phyloP scores from a whole-genome alignment of 495 filamentous ascomycete genomes.

The Xylaria acuta region DNA sequence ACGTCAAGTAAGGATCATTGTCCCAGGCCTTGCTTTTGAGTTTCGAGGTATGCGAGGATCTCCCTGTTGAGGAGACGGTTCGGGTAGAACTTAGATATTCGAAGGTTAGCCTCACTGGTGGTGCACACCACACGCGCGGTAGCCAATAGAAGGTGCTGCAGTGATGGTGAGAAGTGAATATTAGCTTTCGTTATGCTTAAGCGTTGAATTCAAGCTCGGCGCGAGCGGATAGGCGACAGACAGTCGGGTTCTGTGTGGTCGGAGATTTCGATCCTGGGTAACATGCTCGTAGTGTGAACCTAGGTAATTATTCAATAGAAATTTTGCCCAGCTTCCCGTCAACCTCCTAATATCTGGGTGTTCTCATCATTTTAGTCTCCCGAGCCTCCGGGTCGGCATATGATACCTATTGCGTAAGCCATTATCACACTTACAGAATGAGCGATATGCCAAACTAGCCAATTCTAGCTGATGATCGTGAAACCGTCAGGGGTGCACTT shows the following conservation, averaged over 20 bases:
- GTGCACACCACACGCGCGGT: neutral
- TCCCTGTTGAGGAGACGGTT: neutral
- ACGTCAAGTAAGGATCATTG: constrained; percentile 24
- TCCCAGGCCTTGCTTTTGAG: constrained; percentile 12
- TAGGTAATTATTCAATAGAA: neutral
- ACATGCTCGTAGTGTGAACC: neutral
- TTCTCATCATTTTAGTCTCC: neutral
- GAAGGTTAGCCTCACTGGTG: neutral
- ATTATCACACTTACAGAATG: neutral
- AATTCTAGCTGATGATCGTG: neutral
- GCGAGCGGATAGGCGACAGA: constrained; percentile 1
- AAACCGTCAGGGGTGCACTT: neutral
- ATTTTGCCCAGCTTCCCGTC: neutral
- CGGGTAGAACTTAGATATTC: neutral
- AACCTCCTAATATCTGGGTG: neutral
- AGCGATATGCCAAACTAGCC: neutral
- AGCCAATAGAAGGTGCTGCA: neutral
- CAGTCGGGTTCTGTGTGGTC: constrained; percentile 2
- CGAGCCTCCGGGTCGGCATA: constrained; percentile 16
- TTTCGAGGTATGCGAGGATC: constrained; percentile 6
- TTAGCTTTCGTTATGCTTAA: neutral
- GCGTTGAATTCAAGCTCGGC: constrained; percentile 7
- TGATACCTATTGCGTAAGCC: neutral
- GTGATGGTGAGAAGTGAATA: neutral
- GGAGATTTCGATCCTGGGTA: constrained; percentile 27